Base-by-base conservation (phyloP, 2,329 filamentous ascomycete species). In the Cercospora nicotianae region DNA sequence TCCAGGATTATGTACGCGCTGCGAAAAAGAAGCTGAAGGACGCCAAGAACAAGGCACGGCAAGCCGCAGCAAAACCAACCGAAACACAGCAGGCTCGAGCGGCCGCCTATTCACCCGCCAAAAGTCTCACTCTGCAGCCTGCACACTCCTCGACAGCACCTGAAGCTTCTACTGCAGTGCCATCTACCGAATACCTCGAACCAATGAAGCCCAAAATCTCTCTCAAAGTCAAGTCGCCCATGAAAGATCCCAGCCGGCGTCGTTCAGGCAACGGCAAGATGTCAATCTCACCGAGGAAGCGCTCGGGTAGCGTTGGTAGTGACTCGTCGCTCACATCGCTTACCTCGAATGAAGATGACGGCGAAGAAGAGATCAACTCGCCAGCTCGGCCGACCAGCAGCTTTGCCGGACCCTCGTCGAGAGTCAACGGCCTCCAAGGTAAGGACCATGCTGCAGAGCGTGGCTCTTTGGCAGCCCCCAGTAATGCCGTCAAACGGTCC, bases 1-100 rank as follows among this genome's bases (percentile, higher is more conserved):
- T 85, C 69, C 79, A 81, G 67, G 69, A 67, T n/a, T 80, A 79
- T 63, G 80, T 84, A 67, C 80, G 78, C 55, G 72, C 70, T n/a
- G 79, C 80, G 36, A 83, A 82, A 73, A 81, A 80, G 72, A 75
- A 76, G 57, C 73, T 81, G 73, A 77, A 73, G 66, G 71, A 69
- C 53, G 70, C 70, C 67, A 72, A 74, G 55, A 66, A 72, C 39
- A 70, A 73, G 62, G 68, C 70, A 39, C 72, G 73, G 64, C 72
- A 84, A 81, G 67, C 77, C 77, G 65, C 78, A 73, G 65, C 72
- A 74, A 60, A 76, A 60, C 60, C 72, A 62, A 73, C 72, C 70
- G 72, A 70, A 67, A 65, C 68, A 36, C 64, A 73, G 66, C 67
- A 74, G 73, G 66, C 72, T 71, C 45, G 75, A 73, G 66, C 70